phyloP scores from a whole-genome alignment of 208 protist genomes.

The Plasmodiophora brassicae region DNA sequence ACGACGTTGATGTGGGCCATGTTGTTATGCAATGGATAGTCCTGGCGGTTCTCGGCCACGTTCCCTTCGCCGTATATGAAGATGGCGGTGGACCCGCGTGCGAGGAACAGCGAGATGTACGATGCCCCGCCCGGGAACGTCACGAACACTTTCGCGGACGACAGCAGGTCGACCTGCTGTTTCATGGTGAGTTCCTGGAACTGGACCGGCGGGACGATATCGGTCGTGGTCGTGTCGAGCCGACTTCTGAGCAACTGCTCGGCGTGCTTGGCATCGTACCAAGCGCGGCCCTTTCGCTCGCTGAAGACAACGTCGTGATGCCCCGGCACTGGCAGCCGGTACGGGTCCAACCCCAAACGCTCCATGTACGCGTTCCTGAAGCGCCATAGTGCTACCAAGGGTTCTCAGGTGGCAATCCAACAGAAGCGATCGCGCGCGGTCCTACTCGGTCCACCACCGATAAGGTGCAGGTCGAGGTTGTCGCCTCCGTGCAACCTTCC shows the following conservation, averaged over 20 bases:
- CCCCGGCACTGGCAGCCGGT: not conserved
- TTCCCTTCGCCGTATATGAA: not conserved
- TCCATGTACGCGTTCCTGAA: not conserved
- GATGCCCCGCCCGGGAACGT: not conserved
- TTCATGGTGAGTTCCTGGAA: not conserved
- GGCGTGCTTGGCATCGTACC: not conserved
- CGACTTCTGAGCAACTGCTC: not conserved
- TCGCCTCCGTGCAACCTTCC: not conserved
- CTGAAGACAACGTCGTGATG: not conserved
- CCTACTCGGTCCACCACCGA: not conserved
- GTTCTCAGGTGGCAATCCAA: too few relatives aligned
- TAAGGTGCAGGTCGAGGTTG: not conserved
- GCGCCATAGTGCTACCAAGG: too few relatives aligned
- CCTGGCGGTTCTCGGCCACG: not conserved
- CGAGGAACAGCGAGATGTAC: slow-evolving; percentile 13
- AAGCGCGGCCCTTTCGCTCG: not conserved
- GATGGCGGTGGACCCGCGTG: not conserved
- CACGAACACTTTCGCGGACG: not conserved
- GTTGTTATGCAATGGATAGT: slow-evolving; percentile 27
- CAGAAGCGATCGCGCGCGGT: too few relatives aligned
- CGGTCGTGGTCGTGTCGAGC: not conserved
- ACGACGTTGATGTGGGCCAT: slow-evolving; percentile 21
- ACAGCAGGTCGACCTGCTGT: not conserved
- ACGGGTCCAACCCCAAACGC: not conserved
- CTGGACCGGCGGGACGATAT: not conserved